Conservation (phyloP, 495 filamentous ascomycete species). For the Letharia lupina region DNA sequence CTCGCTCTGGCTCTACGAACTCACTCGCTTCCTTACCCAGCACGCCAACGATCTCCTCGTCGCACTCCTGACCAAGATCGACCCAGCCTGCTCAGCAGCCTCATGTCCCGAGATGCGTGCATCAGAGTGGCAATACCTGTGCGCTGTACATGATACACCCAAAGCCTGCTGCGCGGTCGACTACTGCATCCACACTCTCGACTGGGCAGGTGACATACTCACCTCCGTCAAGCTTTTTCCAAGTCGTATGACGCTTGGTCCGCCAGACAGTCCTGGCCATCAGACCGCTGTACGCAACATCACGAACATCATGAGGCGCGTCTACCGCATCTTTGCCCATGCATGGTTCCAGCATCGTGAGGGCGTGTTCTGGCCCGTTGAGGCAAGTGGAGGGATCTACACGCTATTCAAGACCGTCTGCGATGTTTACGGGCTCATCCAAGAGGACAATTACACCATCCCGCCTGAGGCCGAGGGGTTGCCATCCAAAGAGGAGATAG, state of each 20-base stretch:
- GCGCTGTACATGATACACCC: conserved; percentile 90
- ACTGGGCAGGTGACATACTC: conserved; percentile 89
- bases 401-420: conserved; percentile 95
- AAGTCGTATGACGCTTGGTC: conserved; percentile 65
- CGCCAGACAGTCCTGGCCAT: conserved; percentile 52
- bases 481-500: conserved; percentile 14
- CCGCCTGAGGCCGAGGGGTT: conserved; percentile 82
- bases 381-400: conserved; percentile 78
- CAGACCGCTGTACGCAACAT: conserved; percentile 67
- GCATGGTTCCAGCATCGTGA: conserved; percentile 96
- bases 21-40: conserved; percentile 87
- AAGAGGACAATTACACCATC: conserved; percentile 90
- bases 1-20: conserved; percentile 91
- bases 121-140: conserved; percentile 97
- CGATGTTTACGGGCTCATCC: conserved; percentile 79
- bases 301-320: conserved; percentile 84
- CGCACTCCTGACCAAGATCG: conserved; percentile 75
- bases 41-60: conserved; percentile 88
- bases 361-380: conserved; percentile 88
- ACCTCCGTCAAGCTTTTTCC: conserved; percentile 89
- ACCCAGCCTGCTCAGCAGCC: conserved; percentile 70
- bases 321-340: conserved; percentile 96
- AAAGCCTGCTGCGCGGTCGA: conserved; percentile 96
- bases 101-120: conserved; percentile 98
- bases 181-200: conserved; percentile 96